phyloP scores from a whole-genome alignment of 352 stramenopile species.

The Globisporangium nunn region DNA sequence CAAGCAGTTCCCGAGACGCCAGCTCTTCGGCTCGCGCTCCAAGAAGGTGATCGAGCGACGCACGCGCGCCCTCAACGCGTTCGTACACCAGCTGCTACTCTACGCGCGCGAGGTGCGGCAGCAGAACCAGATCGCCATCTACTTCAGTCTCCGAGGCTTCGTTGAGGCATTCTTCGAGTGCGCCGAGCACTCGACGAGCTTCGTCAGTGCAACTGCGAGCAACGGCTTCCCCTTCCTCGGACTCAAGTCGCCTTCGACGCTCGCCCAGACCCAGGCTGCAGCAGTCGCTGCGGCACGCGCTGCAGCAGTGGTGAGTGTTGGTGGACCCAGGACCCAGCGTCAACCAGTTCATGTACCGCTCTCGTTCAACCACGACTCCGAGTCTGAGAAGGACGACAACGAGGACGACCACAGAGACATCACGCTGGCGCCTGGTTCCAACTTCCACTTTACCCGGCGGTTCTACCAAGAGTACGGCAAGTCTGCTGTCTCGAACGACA shows the following conservation, averaged over 20 bases:
- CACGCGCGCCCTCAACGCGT: constrained; percentile 47
- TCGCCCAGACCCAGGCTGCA: constrained; percentile 6
- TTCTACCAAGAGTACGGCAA: constrained; percentile 32
- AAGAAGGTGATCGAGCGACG: constrained; percentile 64
- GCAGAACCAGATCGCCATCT: constrained; percentile 57
- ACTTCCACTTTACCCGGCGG: constrained; percentile 21
- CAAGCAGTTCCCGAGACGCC: constrained; percentile 54
- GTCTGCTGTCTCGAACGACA: constrained; percentile 17
- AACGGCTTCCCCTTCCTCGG: constrained; percentile 1
- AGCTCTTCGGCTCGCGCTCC: constrained; percentile 61
- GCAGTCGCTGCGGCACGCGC: constrained; percentile 8
- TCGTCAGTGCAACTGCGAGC: background rate
- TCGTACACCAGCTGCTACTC: constrained; percentile 48
- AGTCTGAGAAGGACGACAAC: background rate
- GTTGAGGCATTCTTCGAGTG: constrained; percentile 64
- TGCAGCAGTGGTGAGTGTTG: background rate
- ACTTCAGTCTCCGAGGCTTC: constrained; percentile 65
- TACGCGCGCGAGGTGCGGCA: constrained; percentile 47
- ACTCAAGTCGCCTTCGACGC: constrained; percentile 6
- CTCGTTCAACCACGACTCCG: constrained; percentile 1
- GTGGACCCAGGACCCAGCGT: background rate
- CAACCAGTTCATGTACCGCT: background rate
- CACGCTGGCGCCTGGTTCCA: constrained; percentile 3
- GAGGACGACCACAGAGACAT: constrained; percentile 1
- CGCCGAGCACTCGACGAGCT: constrained; percentile 18